A percentile compares a stretch with the other conserved stretches of the same genome.
Evolutionary conservation across 2,329 filamentous ascomycete species (phyloP).

Genomic region (Aureobasidium musti): DNA sequence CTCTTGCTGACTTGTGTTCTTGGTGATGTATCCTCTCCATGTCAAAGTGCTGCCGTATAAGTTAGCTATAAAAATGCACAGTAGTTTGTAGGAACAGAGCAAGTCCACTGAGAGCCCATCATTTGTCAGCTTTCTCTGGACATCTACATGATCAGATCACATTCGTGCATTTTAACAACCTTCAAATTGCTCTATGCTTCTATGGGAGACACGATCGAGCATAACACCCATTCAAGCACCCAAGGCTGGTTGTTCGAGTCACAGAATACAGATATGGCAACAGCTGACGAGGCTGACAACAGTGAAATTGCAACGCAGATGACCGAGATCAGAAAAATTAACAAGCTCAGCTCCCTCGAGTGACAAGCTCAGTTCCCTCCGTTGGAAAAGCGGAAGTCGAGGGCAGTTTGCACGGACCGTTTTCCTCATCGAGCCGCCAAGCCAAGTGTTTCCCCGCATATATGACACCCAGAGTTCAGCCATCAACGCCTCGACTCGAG

Average conservation of each 20-base stretch:
- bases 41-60: too few relatives aligned
- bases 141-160: too few relatives aligned
- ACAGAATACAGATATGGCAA: not conserved
- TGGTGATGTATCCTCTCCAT: too few relatives aligned
- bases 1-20: not conserved
- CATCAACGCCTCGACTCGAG: not conserved
- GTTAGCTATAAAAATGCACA: too few relatives aligned
- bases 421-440: slow-evolving; percentile 4
- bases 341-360: not conserved
- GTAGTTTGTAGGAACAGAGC: too few relatives aligned
- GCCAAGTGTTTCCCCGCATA: slow-evolving; percentile 3
- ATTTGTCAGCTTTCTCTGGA: too few relatives aligned
- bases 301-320: slow-evolving; percentile 24
- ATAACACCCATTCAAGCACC: too few relatives aligned
- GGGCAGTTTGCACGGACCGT: slow-evolving; percentile 24
- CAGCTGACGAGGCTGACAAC: slow-evolving; percentile 12
- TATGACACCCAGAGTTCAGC: not conserved
- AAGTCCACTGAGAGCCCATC: too few relatives aligned
- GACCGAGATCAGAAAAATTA: slow-evolving; percentile 8
- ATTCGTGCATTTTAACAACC: too few relatives aligned
- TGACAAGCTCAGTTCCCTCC: not conserved
- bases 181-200: too few relatives aligned
- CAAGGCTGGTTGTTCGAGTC: not conserved
- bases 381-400: slow-evolving; percentile 15
- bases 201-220: too few relatives aligned